Conservation (phyloP, 106 monocot species). For the Narthecium ossifragum region DNA sequence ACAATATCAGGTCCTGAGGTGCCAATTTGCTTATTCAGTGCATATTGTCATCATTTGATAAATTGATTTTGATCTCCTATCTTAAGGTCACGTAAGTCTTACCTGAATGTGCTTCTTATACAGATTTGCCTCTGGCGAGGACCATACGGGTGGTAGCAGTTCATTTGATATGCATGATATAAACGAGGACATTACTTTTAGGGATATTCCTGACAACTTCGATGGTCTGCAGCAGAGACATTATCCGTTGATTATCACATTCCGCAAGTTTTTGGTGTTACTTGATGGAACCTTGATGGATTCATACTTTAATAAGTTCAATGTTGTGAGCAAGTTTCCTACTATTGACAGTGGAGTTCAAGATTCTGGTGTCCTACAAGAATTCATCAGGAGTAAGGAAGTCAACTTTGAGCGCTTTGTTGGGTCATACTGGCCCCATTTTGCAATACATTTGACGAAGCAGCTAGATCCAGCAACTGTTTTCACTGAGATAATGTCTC, state of each 20-base stretch:
- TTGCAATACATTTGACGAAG: conserved; percentile 38
- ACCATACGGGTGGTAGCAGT: neutral
- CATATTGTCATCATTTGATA: too few relatives aligned
- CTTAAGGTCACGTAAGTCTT: too few relatives aligned
- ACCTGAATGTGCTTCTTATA: neutral
- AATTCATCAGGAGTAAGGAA: conserved; percentile 34
- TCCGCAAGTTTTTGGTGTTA: conserved; percentile 59
- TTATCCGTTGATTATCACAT: conserved; percentile 54
- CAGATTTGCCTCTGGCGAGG: conserved; percentile 24
- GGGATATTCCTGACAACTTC: conserved; percentile 54
- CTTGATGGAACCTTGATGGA: conserved; percentile 47
- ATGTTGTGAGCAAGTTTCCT: conserved; percentile 7
- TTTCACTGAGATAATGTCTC: conserved; percentile 67
- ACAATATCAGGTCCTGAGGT: too few relatives aligned
- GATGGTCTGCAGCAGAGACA: conserved; percentile 12
- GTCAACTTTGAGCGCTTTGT: conserved; percentile 49
- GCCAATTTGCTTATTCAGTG: too few relatives aligned
- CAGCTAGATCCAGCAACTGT: conserved; percentile 49
- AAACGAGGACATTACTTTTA: conserved; percentile 23
- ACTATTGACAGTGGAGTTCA: conserved; percentile 8
- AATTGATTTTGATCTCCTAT: too few relatives aligned
- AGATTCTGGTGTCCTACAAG: conserved; percentile 30
- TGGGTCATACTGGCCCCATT: conserved; percentile 57
- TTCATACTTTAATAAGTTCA: conserved; percentile 58
- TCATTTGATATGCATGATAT: conserved; percentile 34